phyloP scores from a whole-genome alignment of 345 rosid species.

The Hevea brasiliensis region DNA sequence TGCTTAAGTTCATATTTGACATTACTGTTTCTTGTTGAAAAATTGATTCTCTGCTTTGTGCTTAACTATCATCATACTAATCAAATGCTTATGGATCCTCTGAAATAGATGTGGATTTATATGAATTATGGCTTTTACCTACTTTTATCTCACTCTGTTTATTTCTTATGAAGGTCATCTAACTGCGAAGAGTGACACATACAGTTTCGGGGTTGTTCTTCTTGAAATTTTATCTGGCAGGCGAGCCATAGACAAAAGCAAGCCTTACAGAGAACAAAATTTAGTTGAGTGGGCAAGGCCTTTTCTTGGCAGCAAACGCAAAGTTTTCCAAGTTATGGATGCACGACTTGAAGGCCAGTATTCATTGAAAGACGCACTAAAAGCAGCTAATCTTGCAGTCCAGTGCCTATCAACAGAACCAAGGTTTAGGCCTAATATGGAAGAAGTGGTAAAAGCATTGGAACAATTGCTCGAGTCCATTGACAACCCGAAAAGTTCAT shows the following conservation, averaged over 20 bases:
- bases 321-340: slow-evolving; percentile 24
- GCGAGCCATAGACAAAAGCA: slow-evolving; percentile 33
- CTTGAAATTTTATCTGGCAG: slow-evolving; percentile 33
- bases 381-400: slow-evolving; percentile 20
- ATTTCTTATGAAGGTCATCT: slow-evolving; percentile 27
- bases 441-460: slow-evolving; percentile 20
- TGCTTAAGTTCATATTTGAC: not conserved
- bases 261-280: slow-evolving; percentile 27
- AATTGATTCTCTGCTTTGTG: not conserved
- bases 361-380: slow-evolving; percentile 5
- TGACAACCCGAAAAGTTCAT: slow-evolving; percentile 11
- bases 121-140: not conserved
- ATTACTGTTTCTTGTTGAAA: not conserved
- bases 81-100: not conserved
- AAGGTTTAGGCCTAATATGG: slow-evolving; percentile 23
- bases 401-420: slow-evolving; percentile 36
- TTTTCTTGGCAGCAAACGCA: slow-evolving; percentile 31
- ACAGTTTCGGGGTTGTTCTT: slow-evolving; percentile 35
- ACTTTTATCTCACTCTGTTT: not conserved
- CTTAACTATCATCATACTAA: not conserved
- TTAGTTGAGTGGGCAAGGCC: slow-evolving; percentile 38
- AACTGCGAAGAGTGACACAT: slow-evolving; percentile 27
- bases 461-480: slow-evolving; percentile 44
- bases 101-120: not conserved
- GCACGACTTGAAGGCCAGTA: slow-evolving; percentile 33